Conservation (phyloP, 2,329 filamentous ascomycete genomes). For the Claviceps sp. region DNA sequence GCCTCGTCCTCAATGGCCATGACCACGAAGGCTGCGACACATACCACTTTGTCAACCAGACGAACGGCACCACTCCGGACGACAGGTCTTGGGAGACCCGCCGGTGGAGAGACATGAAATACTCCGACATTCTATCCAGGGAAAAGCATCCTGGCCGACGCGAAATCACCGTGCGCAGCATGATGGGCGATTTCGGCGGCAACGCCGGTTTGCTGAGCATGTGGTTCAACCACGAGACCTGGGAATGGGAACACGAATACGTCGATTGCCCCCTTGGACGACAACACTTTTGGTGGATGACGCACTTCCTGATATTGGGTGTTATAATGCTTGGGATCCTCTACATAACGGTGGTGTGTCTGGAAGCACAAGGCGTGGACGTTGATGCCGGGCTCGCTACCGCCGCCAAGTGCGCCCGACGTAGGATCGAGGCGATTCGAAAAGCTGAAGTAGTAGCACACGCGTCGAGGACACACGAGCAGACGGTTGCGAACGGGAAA, state of each 20-base stretch:
- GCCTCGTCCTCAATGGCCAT: conserved; percentile 81
- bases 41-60: conserved; percentile 66
- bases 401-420: conserved; percentile 9
- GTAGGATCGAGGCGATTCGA: conserved; percentile 5
- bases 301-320: conserved; percentile 59
- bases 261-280: conserved; percentile 63
- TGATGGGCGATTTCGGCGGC: conserved; percentile 96
- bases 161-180: conserved; percentile 87
- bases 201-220: conserved; percentile 78
- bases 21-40: conserved; percentile 92
- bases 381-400: conserved; percentile 17
- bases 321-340: conserved; percentile 20
- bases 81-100: conserved; percentile 37
- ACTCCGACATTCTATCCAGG: conserved; percentile 25
- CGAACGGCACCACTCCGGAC: conserved; percentile 23
- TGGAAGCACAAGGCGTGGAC: conserved; percentile 21
- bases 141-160: conserved; percentile 50
- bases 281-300: conserved; percentile 89
- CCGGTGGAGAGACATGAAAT: conserved; percentile 32
- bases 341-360: conserved; percentile 11
- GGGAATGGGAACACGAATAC: conserved; percentile 76
- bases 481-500: conserved; percentile 8
- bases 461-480: not conserved
- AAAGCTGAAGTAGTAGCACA: not conserved
- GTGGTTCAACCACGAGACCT: conserved; percentile 66